Conservation (phyloP, 768 basidiomycete genomes). For the Mycena chlorophos region DNA sequence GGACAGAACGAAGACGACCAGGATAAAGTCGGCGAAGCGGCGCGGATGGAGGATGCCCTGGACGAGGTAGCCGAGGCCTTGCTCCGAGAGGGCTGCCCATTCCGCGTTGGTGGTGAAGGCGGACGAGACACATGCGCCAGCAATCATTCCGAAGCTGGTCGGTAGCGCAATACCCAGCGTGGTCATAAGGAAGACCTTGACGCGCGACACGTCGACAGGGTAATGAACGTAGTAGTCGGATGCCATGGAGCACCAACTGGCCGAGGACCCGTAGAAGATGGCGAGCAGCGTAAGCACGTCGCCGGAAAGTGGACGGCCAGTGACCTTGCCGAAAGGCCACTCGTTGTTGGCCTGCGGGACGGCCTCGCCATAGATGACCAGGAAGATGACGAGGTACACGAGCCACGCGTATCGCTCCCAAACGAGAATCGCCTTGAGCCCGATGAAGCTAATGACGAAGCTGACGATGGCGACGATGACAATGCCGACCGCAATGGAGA, state of each 20-base stretch:
- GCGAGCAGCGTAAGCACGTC: conserved; percentile 55
- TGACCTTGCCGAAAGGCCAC: conserved; percentile 38
- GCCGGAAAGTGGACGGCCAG: conserved; percentile 45
- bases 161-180: conserved; percentile 55
- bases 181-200: conserved; percentile 48
- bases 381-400: conserved; percentile 44
- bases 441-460: conserved; percentile 47
- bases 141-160: conserved; percentile 36
- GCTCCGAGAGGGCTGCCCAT: conserved; percentile 41
- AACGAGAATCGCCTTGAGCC: conserved; percentile 43
- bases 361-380: conserved; percentile 49
- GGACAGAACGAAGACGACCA: conserved; percentile 45
- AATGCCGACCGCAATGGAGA: conserved; percentile 50
- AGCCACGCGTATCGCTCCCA: conserved; percentile 63
- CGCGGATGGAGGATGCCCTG: conserved; percentile 47
- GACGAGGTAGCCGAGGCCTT: conserved; percentile 44
- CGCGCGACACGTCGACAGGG: conserved; percentile 42
- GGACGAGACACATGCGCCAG: conserved; percentile 41
- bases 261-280: conserved; percentile 49
- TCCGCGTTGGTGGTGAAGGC: conserved; percentile 43
- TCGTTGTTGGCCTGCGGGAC: conserved; percentile 48
- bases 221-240: conserved; percentile 57
- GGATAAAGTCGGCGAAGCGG: conserved; percentile 35
- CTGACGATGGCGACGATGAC: conserved; percentile 45
- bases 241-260: conserved; percentile 51